phyloP scores from a whole-genome alignment of 305 asterid species.

The Fraxinus velutina region DNA sequence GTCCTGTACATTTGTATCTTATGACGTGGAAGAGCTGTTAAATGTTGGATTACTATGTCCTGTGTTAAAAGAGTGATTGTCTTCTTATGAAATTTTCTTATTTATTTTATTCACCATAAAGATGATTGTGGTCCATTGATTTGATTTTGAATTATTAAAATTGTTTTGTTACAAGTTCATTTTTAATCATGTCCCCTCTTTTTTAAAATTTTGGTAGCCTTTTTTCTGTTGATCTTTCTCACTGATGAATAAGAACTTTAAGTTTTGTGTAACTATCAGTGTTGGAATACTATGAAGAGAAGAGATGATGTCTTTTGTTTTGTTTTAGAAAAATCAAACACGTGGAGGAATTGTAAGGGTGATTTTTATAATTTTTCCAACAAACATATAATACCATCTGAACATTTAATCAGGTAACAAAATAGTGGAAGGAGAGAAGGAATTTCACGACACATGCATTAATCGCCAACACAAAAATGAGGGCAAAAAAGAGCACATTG shows the following conservation, averaged over 20 bases:
- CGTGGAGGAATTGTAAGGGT: background rate
- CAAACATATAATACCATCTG: no score
- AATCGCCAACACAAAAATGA: no score
- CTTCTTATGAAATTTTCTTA: background rate
- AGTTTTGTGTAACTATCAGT: background rate
- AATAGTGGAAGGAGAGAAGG: no score
- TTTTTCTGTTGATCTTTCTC: background rate
- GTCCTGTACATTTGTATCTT: slow-evolving; percentile 8
- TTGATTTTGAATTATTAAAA: background rate
- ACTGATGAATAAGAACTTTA: background rate
- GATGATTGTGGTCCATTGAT: background rate
- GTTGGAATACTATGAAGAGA: background rate
- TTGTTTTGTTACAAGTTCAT: background rate
- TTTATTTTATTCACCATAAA: background rate
- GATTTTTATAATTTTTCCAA: background rate
- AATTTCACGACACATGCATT: no score
- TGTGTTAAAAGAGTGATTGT: background rate
- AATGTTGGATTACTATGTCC: slow-evolving; percentile 1
- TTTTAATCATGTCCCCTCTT: background rate
- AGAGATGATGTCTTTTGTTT: background rate
- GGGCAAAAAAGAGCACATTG: no score
- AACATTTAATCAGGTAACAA: no score
- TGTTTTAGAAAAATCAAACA: background rate
- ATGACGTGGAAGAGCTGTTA: background rate
- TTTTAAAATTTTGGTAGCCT: background rate